phyloP scores from a whole-genome alignment of 108 stramenopile genomes.

The Seminavis robusta region DNA sequence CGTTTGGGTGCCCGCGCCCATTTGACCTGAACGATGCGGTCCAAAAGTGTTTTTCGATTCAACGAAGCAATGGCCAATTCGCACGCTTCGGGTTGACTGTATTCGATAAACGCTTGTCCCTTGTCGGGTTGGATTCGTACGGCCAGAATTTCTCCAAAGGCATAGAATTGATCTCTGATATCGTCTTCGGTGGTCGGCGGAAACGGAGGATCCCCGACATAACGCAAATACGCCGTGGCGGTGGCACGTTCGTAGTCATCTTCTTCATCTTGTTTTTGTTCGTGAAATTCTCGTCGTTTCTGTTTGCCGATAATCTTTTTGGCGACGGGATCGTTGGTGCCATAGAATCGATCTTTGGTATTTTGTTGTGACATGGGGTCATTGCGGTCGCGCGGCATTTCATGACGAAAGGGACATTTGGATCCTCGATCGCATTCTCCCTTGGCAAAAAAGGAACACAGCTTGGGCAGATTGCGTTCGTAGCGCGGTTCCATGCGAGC shows the following conservation, averaged over 20 bases:
- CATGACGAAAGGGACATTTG: slow-evolving; percentile 95
- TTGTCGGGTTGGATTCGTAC: slow-evolving; percentile 78
- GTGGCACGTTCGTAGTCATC: slow-evolving; percentile 71
- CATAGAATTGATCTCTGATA: slow-evolving; percentile 77
- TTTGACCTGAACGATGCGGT: slow-evolving; percentile 54
- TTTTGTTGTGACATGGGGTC: slow-evolving; percentile 91
- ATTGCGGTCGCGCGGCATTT: slow-evolving; percentile 91
- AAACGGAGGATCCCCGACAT: slow-evolving; percentile 53
- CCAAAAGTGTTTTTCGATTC: slow-evolving; percentile 57
- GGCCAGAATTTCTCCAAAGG: slow-evolving; percentile 78
- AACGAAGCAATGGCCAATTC: slow-evolving; percentile 79
- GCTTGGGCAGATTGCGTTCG: slow-evolving; percentile 93
- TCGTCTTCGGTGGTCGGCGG: slow-evolving; percentile 57
- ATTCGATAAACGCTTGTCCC: slow-evolving; percentile 88
- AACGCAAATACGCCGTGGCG: slow-evolving; percentile 76
- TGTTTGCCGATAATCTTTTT: slow-evolving; percentile 72
- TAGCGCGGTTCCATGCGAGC: slow-evolving; percentile 92
- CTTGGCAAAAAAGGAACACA: slow-evolving; percentile 93
- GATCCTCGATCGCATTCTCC: slow-evolving; percentile 95
- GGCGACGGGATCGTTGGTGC: slow-evolving; percentile 91
- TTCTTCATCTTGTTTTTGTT: slow-evolving; percentile 37
- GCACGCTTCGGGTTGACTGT: slow-evolving; percentile 77
- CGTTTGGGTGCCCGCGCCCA: slow-evolving; percentile 87
- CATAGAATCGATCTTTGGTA: slow-evolving; percentile 94
- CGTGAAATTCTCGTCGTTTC: slow-evolving; percentile 50